phyloP scores from a whole-genome alignment of 31 red algal genomes.

The Odonthalia washingtoniensis region DNA sequence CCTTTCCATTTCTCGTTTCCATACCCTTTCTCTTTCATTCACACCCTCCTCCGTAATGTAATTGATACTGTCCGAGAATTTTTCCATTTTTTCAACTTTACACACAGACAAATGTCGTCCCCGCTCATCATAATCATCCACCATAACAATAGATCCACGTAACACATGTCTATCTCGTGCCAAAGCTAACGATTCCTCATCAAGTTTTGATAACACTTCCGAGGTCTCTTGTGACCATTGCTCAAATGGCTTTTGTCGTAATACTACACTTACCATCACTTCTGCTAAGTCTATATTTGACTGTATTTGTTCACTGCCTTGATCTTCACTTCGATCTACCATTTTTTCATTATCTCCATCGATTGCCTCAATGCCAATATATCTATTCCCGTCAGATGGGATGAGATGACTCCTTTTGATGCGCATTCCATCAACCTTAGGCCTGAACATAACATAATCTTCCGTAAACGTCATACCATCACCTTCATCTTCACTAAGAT shows the following conservation, averaged over 20 bases:
- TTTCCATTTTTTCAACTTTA: slow-evolving; percentile 6
- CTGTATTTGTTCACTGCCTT: not conserved
- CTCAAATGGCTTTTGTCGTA: not conserved
- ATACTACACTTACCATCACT: slow-evolving; percentile 24
- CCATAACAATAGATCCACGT: slow-evolving; percentile 37
- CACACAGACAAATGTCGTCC: slow-evolving; percentile 32
- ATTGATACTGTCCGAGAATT: slow-evolving; percentile 2
- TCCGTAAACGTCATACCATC: not conserved
- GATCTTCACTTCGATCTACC: not conserved
- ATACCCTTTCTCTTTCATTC: slow-evolving; percentile 18
- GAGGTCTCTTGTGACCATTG: slow-evolving; percentile 13
- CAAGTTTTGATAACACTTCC: slow-evolving; percentile 15
- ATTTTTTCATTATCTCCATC: not conserved
- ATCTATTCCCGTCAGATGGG: not conserved
- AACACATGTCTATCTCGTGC: slow-evolving; percentile 45
- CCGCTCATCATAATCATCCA: no score
- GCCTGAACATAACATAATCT: not conserved
- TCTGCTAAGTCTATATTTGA: slow-evolving; percentile 31
- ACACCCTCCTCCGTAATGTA: slow-evolving; percentile 33
- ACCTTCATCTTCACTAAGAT: not conserved
- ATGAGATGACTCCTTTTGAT: not conserved
- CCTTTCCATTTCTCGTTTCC: slow-evolving; percentile 9
- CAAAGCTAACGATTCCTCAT: slow-evolving; percentile 8
- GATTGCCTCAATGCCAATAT: not conserved
- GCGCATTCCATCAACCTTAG: not conserved